Conservation (phyloP, 2,329 filamentous ascomycete genomes). For the Penicillium corylophilum region DNA sequence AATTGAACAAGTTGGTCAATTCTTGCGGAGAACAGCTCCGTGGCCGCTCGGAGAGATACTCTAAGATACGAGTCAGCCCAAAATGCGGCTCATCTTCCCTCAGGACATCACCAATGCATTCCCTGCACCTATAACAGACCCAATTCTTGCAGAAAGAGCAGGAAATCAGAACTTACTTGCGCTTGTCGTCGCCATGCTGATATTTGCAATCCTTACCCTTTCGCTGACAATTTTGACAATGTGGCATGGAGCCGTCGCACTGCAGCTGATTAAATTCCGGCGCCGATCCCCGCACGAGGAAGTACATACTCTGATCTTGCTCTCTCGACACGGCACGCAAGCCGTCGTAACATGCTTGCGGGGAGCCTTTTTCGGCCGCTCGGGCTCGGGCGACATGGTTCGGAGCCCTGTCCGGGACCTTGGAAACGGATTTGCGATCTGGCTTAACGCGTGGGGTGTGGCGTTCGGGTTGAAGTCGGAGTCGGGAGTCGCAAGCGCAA, state of each 20-base stretch:
- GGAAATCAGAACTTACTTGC: constrained; percentile 33
- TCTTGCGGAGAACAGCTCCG: constrained; percentile 38
- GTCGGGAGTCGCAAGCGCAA: background rate
- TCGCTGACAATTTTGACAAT: constrained; percentile 40
- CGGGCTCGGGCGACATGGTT: constrained; percentile 26
- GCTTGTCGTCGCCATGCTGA: constrained; percentile 41
- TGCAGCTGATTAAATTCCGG: constrained; percentile 16
- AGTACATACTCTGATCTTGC: constrained; percentile 43
- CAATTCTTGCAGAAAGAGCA: background rate
- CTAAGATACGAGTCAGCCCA: constrained; percentile 14
- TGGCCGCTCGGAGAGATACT: constrained; percentile 37
- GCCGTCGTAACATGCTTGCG: constrained; percentile 48
- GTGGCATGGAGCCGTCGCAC: constrained; percentile 40
- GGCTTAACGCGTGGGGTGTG: background rate
- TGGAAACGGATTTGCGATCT: background rate
- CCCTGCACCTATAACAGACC: background rate
- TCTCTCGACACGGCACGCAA: constrained; percentile 47
- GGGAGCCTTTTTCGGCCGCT: constrained; percentile 31
- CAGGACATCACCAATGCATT: background rate
- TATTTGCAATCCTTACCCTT: constrained; percentile 42
- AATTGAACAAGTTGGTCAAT: constrained; percentile 43
- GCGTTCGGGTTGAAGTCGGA: background rate
- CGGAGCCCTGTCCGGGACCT: background rate
- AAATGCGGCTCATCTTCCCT: background rate
- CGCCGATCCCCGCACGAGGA: background rate